Evolutionary conservation across 441 rosid genomes (phyloP).

Genomic region (Gossypium gossypioides): DNA sequence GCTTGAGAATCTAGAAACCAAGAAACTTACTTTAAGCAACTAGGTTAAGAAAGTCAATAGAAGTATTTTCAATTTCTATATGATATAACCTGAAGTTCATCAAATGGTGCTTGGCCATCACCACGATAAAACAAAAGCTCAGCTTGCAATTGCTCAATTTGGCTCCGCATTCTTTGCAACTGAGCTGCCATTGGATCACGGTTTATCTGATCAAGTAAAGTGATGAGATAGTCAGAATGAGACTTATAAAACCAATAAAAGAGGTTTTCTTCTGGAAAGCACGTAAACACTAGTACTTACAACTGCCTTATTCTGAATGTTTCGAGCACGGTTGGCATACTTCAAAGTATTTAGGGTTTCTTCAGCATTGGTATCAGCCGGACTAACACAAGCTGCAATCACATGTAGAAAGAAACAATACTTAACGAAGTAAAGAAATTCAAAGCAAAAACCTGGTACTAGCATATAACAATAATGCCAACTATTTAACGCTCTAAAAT

Average conservation of each 20-base stretch:
- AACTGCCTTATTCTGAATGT: slow-evolving; percentile 91
- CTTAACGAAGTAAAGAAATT: neutral
- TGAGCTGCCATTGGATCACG: slow-evolving; percentile 83
- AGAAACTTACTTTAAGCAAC: slow-evolving; percentile 8
- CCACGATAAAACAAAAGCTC: slow-evolving; percentile 74
- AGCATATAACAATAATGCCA: neutral
- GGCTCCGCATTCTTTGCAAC: slow-evolving; percentile 80
- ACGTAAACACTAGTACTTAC: slow-evolving; percentile 32
- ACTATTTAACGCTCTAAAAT: neutral
- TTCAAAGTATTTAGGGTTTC: slow-evolving; percentile 89
- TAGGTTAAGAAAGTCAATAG: slow-evolving; percentile 6
- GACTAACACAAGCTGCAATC: slow-evolving; percentile 86
- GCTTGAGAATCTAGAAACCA: slow-evolving; percentile 63
- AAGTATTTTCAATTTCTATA: neutral
- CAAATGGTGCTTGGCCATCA: slow-evolving; percentile 52
- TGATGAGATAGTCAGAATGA: neutral
- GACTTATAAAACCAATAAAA: neutral
- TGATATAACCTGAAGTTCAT: slow-evolving; percentile 15
- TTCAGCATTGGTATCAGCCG: slow-evolving; percentile 95
- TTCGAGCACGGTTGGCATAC: slow-evolving; percentile 93
- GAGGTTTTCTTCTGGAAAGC: neutral
- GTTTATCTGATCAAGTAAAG: slow-evolving; percentile 45
- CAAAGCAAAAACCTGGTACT: neutral
- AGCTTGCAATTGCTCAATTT: slow-evolving; percentile 85
- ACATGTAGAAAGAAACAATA: neutral